phyloP scores from a whole-genome alignment of 257 asterid genomes.

The Osmanthus fragrans region DNA sequence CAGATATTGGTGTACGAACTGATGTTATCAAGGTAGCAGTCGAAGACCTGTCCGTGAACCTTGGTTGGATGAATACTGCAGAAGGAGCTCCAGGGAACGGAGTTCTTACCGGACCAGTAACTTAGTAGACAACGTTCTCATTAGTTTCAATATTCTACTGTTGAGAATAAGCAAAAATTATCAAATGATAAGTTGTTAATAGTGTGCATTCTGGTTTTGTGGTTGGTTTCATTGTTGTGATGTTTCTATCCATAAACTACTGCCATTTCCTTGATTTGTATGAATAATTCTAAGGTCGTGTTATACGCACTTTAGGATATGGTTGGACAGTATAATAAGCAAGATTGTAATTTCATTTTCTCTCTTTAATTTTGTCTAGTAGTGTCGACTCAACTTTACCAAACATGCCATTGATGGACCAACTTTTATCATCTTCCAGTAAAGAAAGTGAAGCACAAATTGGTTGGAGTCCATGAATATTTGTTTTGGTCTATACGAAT shows the following conservation, averaged over 20 bases:
- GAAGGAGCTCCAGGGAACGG: slow-evolving; percentile 31
- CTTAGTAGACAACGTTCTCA: slow-evolving; percentile 37
- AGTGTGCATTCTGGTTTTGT: slow-evolving; percentile 9
- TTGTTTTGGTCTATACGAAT: not conserved
- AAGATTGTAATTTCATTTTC: not conserved
- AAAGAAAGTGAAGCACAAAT: too few species aligned
- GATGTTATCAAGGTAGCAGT: slow-evolving; percentile 83
- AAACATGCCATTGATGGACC: not conserved
- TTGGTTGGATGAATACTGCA: slow-evolving; percentile 56
- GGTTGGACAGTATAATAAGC: not conserved
- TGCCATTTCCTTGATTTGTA: not conserved
- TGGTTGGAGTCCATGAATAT: not conserved
- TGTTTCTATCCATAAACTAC: not conserved
- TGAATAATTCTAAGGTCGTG: not conserved
- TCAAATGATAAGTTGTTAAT: not conserved
- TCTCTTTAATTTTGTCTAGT: not conserved
- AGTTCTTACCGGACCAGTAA: slow-evolving; percentile 20
- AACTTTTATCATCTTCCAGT: not conserved
- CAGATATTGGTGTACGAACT: slow-evolving; percentile 80
- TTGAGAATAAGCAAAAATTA: not conserved
- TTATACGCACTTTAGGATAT: not conserved
- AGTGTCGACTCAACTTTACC: not conserved
- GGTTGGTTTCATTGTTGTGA: not conserved
- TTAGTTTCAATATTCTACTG: not conserved
- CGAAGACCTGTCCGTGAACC: slow-evolving; percentile 74